These are phyloP conservation scores for Annulohypoxylon stygium DNA, from an alignment of 495 filamentous ascomycete species.

Conservation along the genomic window DNA sequence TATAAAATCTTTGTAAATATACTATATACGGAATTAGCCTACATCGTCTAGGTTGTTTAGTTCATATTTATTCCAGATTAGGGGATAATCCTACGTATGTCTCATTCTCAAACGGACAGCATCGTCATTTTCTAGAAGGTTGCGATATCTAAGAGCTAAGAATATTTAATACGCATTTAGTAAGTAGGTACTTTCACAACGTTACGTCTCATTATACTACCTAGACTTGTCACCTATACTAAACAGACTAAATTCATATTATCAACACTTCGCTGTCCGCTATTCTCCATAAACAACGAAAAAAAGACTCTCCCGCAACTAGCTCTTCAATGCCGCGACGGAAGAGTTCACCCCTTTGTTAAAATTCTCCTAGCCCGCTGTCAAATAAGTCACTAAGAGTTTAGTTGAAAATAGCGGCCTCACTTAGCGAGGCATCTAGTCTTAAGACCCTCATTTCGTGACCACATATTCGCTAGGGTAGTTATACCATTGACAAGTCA, in stretches of 20 bases:
- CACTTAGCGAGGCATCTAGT: neutral
- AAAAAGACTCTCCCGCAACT: too few relatives aligned
- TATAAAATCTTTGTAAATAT: slow-evolving; percentile 1
- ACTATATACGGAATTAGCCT: slow-evolving; percentile 1
- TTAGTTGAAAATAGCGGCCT: neutral
- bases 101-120: neutral
- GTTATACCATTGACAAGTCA: neutral
- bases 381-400: neutral
- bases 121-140: neutral
- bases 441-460: neutral
- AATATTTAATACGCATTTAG: neutral
- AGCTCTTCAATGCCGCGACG: neutral
- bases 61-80: neutral
- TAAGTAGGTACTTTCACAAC: too few relatives aligned
- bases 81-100: neutral
- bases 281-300: too few relatives aligned
- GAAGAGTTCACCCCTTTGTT: neutral
- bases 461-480: neutral
- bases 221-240: too few relatives aligned
- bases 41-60: neutral
- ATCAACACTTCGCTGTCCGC: too few relatives aligned
- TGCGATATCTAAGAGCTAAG: neutral
- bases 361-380: neutral
- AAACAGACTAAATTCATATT: too few relatives aligned
- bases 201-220: too few relatives aligned